Base-by-base conservation (phyloP, 805 yeast genomes). In the Zygoascus tannicola region DNA sequence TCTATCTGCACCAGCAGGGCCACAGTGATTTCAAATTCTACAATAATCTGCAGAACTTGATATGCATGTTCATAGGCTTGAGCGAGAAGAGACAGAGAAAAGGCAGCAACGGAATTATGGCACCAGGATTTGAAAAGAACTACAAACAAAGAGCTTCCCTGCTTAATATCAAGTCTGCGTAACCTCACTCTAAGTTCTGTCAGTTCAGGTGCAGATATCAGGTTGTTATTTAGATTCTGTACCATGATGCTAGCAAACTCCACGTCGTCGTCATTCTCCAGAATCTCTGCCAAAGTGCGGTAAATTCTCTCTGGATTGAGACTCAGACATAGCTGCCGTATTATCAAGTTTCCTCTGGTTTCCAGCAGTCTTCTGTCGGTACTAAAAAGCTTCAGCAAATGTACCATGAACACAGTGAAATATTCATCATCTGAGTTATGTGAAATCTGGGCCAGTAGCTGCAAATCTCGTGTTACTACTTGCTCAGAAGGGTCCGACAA, bases 71-170 rank as follows among this genome's bases (percentile, higher is more conserved):
- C 92, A 59, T 92, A 90, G 44, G 85, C 84, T 44, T 88, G 88
- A 0, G 97, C 83, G 12, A 90, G 67, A 32, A 92, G 67, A 54
- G 97, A 87, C 18, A 92, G 69, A 1, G 95, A 80, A 35, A 92
- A 66, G 0, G 88, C 84, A 3, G 97, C 88, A 1, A 94, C 87
- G 0, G 95, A 80, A 58, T 86, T 90, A 48, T 81, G 81, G 51
- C 94, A 80, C 98, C 98, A 92, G 46, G 94, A 79, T 56, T 77
- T 79, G 64, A 90, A 92, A 44, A 92, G 67, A 0, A 80, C 68
- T 22, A 82, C 73, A 59, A 92, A 92, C 34, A 88, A 68, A 19
- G 70, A 62, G 69, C 80, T 76, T 45, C 85, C 92, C 32, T 75
- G 78, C 20, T 67, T 50, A 32, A 74, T 71, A 42, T 81, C 85